Conservation (phyloP, 805 yeast species). For the Saccharomycopsis fibuligera region DNA sequence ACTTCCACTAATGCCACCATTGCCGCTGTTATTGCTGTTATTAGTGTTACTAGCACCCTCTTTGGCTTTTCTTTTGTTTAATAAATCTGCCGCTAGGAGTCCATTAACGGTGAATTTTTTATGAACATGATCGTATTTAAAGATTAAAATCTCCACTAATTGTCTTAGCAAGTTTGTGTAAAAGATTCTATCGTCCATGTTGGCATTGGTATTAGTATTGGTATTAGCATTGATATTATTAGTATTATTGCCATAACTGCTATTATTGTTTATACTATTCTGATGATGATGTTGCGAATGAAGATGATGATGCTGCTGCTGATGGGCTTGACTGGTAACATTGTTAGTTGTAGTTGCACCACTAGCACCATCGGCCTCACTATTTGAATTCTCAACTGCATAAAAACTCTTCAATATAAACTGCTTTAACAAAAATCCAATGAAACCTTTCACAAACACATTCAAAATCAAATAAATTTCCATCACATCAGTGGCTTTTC, state of each 20-base stretch:
- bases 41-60: too few species aligned
- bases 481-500: conserved; percentile 28
- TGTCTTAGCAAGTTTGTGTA: conserved; percentile 14
- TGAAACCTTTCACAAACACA: conserved; percentile 24
- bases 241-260: too few species aligned
- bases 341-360: too few species aligned
- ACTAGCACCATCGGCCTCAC: too few species aligned
- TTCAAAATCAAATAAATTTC: conserved; percentile 41
- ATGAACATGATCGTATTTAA: conserved; percentile 15
- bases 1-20: too few species aligned
- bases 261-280: neutral
- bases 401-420: conserved; percentile 8
- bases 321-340: neutral
- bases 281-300: neutral
- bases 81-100: conserved; percentile 2
- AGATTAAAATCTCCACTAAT: conserved; percentile 12
- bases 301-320: neutral
- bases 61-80: neutral
- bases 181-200: conserved; percentile 1
- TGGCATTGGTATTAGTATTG: too few species aligned
- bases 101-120: conserved; percentile 4
- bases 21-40: too few species aligned
- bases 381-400: too few species aligned
- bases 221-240: too few species aligned
- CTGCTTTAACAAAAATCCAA: conserved; percentile 9